Conservation (phyloP, 2,329 filamentous ascomycete species). For the Zymoseptoria pseudotritici region DNA sequence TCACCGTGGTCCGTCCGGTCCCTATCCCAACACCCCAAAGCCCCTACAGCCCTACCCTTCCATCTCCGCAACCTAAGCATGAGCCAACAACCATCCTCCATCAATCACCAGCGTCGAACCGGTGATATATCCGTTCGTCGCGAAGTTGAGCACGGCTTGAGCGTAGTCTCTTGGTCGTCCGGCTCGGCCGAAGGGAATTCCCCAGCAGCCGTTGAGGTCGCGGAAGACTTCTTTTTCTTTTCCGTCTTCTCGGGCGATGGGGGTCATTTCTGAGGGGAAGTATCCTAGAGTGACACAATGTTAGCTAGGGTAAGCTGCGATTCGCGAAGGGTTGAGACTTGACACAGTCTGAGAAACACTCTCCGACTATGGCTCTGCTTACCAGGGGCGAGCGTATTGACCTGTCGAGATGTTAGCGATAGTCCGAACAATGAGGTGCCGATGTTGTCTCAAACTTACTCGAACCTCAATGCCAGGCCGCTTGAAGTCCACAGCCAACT, state of each 20-base stretch:
- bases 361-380: no score
- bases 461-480: conserved; percentile 45
- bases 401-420: no score
- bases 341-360: no score
- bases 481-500: conserved; percentile 47
- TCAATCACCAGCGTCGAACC: conserved; percentile 57
- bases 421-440: no score
- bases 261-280: conserved; percentile 53
- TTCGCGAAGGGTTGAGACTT: no score
- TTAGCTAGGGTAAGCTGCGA: no score
- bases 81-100: conserved; percentile 49
- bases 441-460: conserved; percentile 11
- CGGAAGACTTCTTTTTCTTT: conserved; percentile 43
- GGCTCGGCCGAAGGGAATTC: conserved; percentile 34
- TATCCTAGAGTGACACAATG: no score
- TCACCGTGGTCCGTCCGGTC: no score
- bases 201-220: conserved; percentile 23
- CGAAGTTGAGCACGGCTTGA: conserved; percentile 46
- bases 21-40: no score
- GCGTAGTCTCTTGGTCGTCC: conserved; percentile 39
- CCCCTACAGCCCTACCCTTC: no score
- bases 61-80: no score
- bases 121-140: conserved; percentile 55
- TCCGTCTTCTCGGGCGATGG: conserved; percentile 41
- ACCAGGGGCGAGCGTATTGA: conserved; percentile 50